These are phyloP conservation scores for Cyclotella baltica DNA, from an alignment of 108 stramenopile genomes.

Conservation along the genomic window DNA sequence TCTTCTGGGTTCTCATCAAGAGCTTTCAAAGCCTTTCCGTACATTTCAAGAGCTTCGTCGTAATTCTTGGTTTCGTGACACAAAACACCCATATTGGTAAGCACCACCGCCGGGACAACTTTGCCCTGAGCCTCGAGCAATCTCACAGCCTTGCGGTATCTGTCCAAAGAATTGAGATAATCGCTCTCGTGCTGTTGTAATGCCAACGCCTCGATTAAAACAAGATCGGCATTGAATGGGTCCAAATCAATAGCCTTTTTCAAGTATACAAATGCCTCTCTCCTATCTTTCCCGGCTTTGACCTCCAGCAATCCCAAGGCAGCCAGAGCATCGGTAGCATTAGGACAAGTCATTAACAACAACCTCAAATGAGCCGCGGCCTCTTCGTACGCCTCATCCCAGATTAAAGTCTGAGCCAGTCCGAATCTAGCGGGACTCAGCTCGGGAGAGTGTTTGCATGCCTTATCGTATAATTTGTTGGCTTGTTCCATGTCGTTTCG, in stretches of 20 bases:
- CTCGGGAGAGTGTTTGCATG: conserved; percentile 74
- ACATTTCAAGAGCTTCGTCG: conserved; percentile 71
- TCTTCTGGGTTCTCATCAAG: conserved; percentile 38
- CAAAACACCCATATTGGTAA: conserved; percentile 84
- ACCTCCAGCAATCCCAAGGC: conserved; percentile 80
- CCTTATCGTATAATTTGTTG: conserved; percentile 77
- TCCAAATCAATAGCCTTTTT: conserved; percentile 89
- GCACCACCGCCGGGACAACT: conserved; percentile 63
- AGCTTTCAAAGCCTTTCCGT: conserved; percentile 66
- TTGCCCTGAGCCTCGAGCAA: conserved; percentile 69
- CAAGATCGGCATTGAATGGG: conserved; percentile 79
- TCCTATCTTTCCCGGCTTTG: conserved; percentile 65
- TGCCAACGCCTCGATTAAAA: conserved; percentile 82
- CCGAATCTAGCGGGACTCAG: conserved; percentile 86
- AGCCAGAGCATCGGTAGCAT: conserved; percentile 85
- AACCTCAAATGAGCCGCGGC: conserved; percentile 70
- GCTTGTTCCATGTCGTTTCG: conserved; percentile 80
- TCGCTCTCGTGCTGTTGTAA: conserved; percentile 81
- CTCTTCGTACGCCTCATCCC: conserved; percentile 69
- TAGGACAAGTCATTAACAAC: conserved; percentile 68
- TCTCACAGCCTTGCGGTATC: conserved; percentile 81
- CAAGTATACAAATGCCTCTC: conserved; percentile 73
- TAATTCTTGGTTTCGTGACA: conserved; percentile 84
- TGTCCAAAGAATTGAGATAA: conserved; percentile 68
- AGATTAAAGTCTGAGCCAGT: conserved; percentile 78